Base-by-base conservation (phyloP, 148 eudicot genomes). In the Bassia scoparia region DNA sequence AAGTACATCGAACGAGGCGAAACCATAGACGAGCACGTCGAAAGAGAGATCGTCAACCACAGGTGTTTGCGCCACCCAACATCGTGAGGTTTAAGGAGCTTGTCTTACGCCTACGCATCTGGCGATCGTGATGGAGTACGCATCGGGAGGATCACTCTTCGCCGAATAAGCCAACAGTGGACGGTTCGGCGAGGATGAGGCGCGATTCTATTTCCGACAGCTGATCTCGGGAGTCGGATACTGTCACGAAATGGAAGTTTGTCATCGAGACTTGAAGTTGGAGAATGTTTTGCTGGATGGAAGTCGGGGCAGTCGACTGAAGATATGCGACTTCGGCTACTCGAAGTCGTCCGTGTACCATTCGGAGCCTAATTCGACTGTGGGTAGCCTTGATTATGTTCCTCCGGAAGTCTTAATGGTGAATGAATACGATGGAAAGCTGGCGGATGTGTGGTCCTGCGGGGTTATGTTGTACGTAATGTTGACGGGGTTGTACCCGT, bases 361-460 rank as follows among this genome's bases (percentile, higher is more conserved):
- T 79, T 93, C 98, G 29, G 97, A 93, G 83, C 98, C 98, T 33
- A 93, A 90, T 76, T 93, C 98, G 44, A 90, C 92, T 10, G 98
- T 93, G 81, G 98, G 98, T 37, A 93, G 97, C 74, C 97, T 97
- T 73, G 98, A 96, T 61, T 93, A 93, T 78, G 90, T 93, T 83
- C 97, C 97, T 80, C 98, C 98, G 26, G 98, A 93, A 80, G 98
- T 93, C 35, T 80, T 93, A 77, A 86, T 87, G 26, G 78, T 82
- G 76, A 81, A 90, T 83, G 92, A 93, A 85, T 93, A 93, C 71
- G 98, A 93, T 84, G 98, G 98, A 77, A 93, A 93, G 98, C 97
- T 88, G 66, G 98, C 98, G 67, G 98, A 95, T 86, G 98, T 95
- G 68, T 95, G 98, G 98, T 95, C 98, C 0, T 95, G 98, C 72